Evolutionary conservation across 768 basidiomycete species (phyloP), one percentile per base, ranked within the genome.

Genomic region (Boletus eberwhitei): DNA sequence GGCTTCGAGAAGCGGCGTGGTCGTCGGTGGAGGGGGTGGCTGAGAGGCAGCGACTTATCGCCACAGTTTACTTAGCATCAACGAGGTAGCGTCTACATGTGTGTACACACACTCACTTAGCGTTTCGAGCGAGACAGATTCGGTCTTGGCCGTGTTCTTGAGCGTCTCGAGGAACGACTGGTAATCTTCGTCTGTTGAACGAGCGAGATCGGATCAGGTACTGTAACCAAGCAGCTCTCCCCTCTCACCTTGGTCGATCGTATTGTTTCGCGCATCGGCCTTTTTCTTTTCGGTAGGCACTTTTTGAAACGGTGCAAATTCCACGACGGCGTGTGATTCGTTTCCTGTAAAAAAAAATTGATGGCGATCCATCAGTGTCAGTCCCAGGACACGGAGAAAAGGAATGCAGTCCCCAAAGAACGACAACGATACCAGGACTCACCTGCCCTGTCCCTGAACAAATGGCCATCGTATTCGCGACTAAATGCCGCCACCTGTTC

Each of bases 271-370:
- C 35, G 80, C 80, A 63, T 99, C 96, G 0, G 70, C 68, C 72
- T 96, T 98, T 70, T 85, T 85, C 71, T 88, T 84, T 56, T 79
- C 78, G 0, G 79, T 65, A 0, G 94, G 91, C 12, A 88, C 72
- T 66, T 93, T 97, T 69, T 93, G 94, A 59, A 88, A 91, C 5
- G 94, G 93, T 0, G 97, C 90, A 64, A 90, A 98, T 71, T 99
- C 96, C 8, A 99, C 93, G 5, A 97, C 77, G 2, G 91, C 94
- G 46, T 87, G 79, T 2, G 85, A 90, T 67, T 96, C 92, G 63
- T 87, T 88, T 16, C 96, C 96, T 96, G 22, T n/a, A n/a, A n/a
- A n/a, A n/a, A n/a, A n/a, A n/a, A n/a, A n/a, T n/a, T n/a, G n/a
- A n/a, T n/a, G n/a, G 34, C 22, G 42, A 39, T 19, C 29, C 40